Base-by-base conservation (phyloP, 2,329 filamentous ascomycete species). In the Emericellopsis atlantica region DNA sequence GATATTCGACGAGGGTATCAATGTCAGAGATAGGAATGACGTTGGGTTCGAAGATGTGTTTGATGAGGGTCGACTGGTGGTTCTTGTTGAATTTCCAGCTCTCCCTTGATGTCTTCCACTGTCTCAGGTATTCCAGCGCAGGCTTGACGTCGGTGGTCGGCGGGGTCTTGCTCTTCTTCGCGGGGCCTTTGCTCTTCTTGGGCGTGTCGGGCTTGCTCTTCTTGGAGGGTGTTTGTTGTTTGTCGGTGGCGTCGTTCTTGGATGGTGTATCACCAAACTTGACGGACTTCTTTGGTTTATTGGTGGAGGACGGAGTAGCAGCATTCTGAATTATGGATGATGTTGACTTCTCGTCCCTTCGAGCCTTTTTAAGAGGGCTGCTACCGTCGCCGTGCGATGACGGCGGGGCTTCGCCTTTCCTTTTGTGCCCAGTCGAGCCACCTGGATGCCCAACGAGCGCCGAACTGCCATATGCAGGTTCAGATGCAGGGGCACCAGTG, bases 31-130 rank as follows among this genome's bases (percentile, higher is more conserved):
- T 64, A 1, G 88, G 85, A 35, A 95, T 74, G 46, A 75, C 73
- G 50, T 79, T 74, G 48, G 78, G 64, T 49, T 84, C 79, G 56
- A 93, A 85, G 36, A 84, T 64, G 65, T 93, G 79, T 59, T 92
- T 90, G 55, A 95, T 75, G 11, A 95, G 69, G 50, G 85, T 77
- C 41, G 81, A 85, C 60, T 95, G 89, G 55, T 87, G 79, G 51
- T 87, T 89, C 65, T 95, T 95, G 67, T 93, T 94, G 68, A 95
- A 96, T 60, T 95, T 95, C 90, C 90, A 96, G 50, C 69, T 69
- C 9, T 72, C 66, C 43, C 79, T 79, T 45, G 79, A 72, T 42
- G 72, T 72, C 60, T 84, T 71, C 71, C 88, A 95, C 55, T 81
- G 77, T 37, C 70, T 70, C 36, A 95, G 73, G 57, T 95, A 95